These are phyloP conservation scores for Barnettozyma sp. DNA, from an alignment of 805 yeast species.

Conservation along the genomic window DNA sequence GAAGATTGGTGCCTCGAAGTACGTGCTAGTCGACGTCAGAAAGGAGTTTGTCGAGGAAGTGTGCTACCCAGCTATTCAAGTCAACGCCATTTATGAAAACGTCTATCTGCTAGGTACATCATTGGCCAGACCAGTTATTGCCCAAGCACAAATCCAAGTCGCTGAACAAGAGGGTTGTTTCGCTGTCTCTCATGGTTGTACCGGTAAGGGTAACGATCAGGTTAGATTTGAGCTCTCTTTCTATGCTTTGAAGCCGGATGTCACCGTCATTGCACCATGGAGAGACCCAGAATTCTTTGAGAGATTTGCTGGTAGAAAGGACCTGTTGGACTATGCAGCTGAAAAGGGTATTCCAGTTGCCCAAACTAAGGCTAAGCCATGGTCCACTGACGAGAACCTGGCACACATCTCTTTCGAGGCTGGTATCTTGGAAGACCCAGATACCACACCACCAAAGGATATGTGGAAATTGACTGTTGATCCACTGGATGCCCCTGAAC, in stretches of 20 bases:
- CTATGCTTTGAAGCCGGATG: slow-evolving; percentile 97
- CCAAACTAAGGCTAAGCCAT: slow-evolving; percentile 98
- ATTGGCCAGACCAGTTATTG: slow-evolving; percentile 97
- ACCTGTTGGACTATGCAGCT: slow-evolving; percentile 88
- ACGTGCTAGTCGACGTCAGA: slow-evolving; percentile 90
- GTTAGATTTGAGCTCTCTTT: slow-evolving; percentile 95
- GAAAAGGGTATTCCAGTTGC: slow-evolving; percentile 88
- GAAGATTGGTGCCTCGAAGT: slow-evolving; percentile 95
- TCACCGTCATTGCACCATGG: slow-evolving; percentile 98
- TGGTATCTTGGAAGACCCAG: slow-evolving; percentile 98
- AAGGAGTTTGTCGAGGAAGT: slow-evolving; percentile 90
- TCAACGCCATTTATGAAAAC: slow-evolving; percentile 96
- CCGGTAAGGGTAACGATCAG: slow-evolving; percentile 99
- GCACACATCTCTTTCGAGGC: slow-evolving; percentile 99
- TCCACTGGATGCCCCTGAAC: slow-evolving; percentile 90
- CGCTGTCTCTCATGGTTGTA: slow-evolving; percentile 98
- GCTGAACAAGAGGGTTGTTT: slow-evolving; percentile 98
- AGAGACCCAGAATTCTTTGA: slow-evolving; percentile 92
- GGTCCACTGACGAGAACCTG: slow-evolving; percentile 99
- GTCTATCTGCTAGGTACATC: slow-evolving; percentile 96
- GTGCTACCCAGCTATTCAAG: slow-evolving; percentile 91
- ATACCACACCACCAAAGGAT: slow-evolving; percentile 98
- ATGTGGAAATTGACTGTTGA: slow-evolving; percentile 99
- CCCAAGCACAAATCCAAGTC: slow-evolving; percentile 94
- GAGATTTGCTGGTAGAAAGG: slow-evolving; percentile 97